Percentiles rank a stretch among this genome's conserved stretches.
Conservation (phyloP, 768 basidiomycete species). For the Ramaria sp. region DNA sequence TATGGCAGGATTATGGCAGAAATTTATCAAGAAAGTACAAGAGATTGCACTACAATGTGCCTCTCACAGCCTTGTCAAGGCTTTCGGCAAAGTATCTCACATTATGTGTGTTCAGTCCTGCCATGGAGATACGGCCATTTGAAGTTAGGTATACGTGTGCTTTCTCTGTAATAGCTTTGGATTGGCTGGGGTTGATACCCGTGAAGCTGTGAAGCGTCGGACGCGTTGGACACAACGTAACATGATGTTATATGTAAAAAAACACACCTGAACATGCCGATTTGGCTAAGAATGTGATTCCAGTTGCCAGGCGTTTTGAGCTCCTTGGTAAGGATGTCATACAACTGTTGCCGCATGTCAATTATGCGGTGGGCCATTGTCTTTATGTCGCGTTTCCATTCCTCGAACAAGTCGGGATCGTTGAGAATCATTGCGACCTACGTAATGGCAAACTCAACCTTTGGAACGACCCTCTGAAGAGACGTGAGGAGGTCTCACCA, state of each 20-base stretch:
- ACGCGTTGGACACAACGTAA: conserved; percentile 7
- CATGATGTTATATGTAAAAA: conserved; percentile 1
- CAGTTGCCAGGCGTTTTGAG: conserved; percentile 85
- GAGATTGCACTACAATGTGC: conserved; percentile 21
- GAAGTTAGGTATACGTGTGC: conserved; percentile 77
- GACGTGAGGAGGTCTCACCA: conserved; percentile 37
- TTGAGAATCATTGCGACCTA: conserved; percentile 80
- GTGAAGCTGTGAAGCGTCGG: conserved; percentile 57
- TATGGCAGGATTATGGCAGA: no score
- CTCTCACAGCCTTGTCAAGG: conserved; percentile 58
- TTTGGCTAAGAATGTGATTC: conserved; percentile 93
- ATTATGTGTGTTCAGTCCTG: conserved; percentile 75
- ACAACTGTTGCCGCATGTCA: conserved; percentile 75
- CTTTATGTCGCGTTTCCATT: conserved; percentile 85
- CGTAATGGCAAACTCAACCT: neutral
- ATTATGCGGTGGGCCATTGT: conserved; percentile 94
- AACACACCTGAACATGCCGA: conserved; percentile 91
- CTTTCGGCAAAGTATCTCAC: conserved; percentile 61
- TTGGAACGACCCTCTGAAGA: neutral
- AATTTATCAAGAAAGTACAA: no score
- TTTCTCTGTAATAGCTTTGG: conserved; percentile 53
- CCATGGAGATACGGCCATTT: conserved; percentile 93
- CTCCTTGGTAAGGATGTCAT: conserved; percentile 61
- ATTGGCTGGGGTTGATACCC: conserved; percentile 59
- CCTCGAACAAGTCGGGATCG: conserved; percentile 56